phyloP scores from a whole-genome alignment of 257 asterid genomes.

The Anisodus acutangulus region DNA sequence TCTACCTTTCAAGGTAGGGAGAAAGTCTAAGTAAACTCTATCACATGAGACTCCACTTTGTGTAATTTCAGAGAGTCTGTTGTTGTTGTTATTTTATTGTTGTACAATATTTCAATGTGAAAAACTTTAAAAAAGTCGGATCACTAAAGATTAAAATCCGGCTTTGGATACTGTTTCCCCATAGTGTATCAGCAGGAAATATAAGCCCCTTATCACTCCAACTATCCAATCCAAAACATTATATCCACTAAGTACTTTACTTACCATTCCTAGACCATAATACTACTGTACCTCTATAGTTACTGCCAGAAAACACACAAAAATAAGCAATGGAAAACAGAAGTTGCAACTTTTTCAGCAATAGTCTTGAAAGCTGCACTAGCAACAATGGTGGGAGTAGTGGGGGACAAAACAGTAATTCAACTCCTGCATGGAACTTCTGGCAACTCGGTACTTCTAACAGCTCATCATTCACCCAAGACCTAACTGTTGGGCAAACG shows the following conservation, averaged over 20 bases:
- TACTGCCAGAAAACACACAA: not conserved
- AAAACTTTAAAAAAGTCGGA: too few species aligned
- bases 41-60: too few species aligned
- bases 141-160: too few species aligned
- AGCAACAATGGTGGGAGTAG: not conserved
- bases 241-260: not conserved
- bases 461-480: not conserved
- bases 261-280: not conserved
- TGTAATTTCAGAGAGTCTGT: too few species aligned
- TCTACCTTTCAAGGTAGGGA: too few species aligned
- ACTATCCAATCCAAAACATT: not conserved
- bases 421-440: slow-evolving; percentile 47
- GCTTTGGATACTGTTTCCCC: too few species aligned
- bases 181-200: not conserved
- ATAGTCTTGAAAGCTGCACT: slow-evolving; percentile 11
- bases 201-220: not conserved
- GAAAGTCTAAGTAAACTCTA: too few species aligned
- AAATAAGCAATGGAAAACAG: slow-evolving; percentile 39
- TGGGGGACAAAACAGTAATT: slow-evolving; percentile 36
- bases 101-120: too few species aligned
- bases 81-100: too few species aligned
- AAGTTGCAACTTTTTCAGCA: slow-evolving; percentile 44
- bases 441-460: slow-evolving; percentile 32
- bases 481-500: not conserved
- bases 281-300: not conserved